Evolutionary conservation across 2,329 filamentous ascomycete genomes (phyloP), one percentile per base, ranked within the genome.

Genomic region (Alternaria sp.): DNA sequence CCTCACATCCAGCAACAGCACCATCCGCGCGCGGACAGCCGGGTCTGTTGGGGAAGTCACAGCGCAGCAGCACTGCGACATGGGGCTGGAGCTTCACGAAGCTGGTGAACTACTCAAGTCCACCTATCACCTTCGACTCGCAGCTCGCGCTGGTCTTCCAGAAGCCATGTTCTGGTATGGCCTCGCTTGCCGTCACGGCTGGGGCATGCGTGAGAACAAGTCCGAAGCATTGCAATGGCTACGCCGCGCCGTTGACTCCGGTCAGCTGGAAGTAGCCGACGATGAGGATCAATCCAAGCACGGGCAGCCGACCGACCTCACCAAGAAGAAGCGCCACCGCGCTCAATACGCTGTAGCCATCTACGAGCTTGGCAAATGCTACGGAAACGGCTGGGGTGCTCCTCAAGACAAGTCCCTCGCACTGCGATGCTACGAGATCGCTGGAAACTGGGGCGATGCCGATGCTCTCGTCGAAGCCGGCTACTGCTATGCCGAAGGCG

Each of bases 301-400:
- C 72, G 86, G 88, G 70, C 89, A 90, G 81, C 79, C 83, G 11
- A 86, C 89, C 1, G 88, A 93, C 78, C 79, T 89, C 7, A 75
- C 88, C 26, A 92, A 95, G 78, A 88, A 88, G 70, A 96, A 94
- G 80, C 91, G 92, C 6, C 90, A 94, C 66, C 93, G 94, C 75
- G 94, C 94, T 11, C 95, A 98, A 75, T 97, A 98, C 79, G 96
- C 95, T 0, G 85, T 98, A 47, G 96, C 94, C 73, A 94, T 98
- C 58, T 99, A 99, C 73, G 96, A 99, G 82, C 86, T 99, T 23
- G 96, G 96, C 4, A 94, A 97, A 25, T 97, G 93, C 77, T 95
- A 98, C 77, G 94, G 97, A 89, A 97, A 99, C 73, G 96, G 96
- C 6, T 99, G 96, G 96, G 96, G 96, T 15, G 96, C 97, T 43